Evolutionary conservation across 106 monocot species (phyloP), one percentile per base, ranked within the genome.

Genomic region (Chionographis japonica): DNA sequence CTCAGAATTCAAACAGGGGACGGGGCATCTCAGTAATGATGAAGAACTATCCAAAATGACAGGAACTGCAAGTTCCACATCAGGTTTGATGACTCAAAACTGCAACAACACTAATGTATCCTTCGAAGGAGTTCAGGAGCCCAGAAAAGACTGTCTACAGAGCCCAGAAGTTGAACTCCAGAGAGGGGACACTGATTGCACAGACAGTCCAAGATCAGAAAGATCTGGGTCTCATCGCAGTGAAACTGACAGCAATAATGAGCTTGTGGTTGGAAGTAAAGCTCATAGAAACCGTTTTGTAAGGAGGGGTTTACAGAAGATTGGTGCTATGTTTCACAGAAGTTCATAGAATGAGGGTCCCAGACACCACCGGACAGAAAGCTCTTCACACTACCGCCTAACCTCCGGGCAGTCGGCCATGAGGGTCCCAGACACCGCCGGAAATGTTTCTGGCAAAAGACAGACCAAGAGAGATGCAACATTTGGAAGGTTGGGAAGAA

Each of bases 271-370:
- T 27, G 85, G 75, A 19, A 56, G 46, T 38, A 81, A 79, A 66
- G 52, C 46, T 37, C 50, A 13, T 12, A 63, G 68, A n/a, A 66
- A 55, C 16, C 40, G 72, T 13, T 63, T 37, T 18, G 54, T 78
- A 8, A 65, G 56, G 42, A 82, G 55, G 52, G 82, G 89, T 9
- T 35, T 89, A 4, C 65, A 46, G 11, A 74, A 71, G 35, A 50
- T 89, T 20, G 74, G 85, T 39, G 68, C 77, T 4, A 37, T 75
- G 4, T 68, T 82, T 54, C 74, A 74, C 11, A 75, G 57, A 65
- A 81, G 68, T 52, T 55, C 80, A 10, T 78, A 38, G 73, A 62
- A 40, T 8, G 68, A 55, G 13, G 82, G 52, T 19, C 41, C 52
- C 2, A 56, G 53, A 65, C 27, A 27, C 27, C 59, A 58, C 4